Percentiles rank a stretch among this genome's conserved stretches.
Evolutionary conservation across 2,329 filamentous ascomycete species (phyloP).

Genomic region (Cladosporium sp.): DNA sequence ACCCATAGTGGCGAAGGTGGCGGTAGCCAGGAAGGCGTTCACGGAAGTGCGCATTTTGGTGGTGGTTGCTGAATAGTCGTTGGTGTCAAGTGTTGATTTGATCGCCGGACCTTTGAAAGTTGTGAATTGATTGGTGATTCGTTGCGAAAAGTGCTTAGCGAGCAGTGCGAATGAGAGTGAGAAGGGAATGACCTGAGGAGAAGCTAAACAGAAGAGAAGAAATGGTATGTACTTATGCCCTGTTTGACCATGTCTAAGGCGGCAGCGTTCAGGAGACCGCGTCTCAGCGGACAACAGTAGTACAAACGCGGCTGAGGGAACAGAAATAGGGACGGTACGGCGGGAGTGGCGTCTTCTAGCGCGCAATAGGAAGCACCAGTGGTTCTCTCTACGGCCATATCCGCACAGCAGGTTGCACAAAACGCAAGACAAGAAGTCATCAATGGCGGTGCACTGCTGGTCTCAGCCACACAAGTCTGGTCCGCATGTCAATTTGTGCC

Average conservation of each 20-base stretch:
- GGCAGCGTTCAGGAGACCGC: neutral
- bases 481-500: no score
- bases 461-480: no score
- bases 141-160: neutral
- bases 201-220: neutral
- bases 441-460: neutral
- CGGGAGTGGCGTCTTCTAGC: neutral
- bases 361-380: neutral
- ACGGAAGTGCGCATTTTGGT: conserved; percentile 23
- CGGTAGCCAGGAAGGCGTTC: conserved; percentile 22
- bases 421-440: neutral
- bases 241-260: neutral
- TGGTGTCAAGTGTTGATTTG: neutral
- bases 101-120: neutral
- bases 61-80: neutral
- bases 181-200: neutral
- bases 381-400: neutral
- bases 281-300: neutral
- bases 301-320: neutral
- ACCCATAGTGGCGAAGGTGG: conserved; percentile 27
- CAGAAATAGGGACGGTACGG: neutral
- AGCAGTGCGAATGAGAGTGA: neutral
- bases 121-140: neutral
- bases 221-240: neutral
- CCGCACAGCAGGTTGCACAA: neutral